Evolutionary conservation across 1,139 yeast species (phyloP).

Genomic region (Petasospora rhodanensis): DNA sequence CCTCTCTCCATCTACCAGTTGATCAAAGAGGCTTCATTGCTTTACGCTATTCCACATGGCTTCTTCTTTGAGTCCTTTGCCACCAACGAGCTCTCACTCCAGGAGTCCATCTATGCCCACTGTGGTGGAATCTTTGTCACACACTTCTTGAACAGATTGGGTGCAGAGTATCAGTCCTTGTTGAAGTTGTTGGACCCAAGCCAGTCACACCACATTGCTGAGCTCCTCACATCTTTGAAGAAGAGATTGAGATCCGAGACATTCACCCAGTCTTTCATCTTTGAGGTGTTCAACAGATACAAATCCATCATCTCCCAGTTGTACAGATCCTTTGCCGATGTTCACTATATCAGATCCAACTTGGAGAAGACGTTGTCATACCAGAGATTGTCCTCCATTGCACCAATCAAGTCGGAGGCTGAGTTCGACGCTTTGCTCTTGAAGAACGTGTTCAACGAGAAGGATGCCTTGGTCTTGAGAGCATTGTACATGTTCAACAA

Average conservation of each 20-base stretch:
- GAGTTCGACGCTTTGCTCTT: slow-evolving; percentile 69
- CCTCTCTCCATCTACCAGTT: slow-evolving; percentile 80
- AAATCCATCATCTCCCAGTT: slow-evolving; percentile 73
- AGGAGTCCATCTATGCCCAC: slow-evolving; percentile 92
- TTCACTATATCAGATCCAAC: slow-evolving; percentile 58
- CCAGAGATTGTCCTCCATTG: slow-evolving; percentile 76
- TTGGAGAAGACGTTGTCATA: slow-evolving; percentile 83
- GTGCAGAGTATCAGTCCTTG: slow-evolving; percentile 80
- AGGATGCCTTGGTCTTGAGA: slow-evolving; percentile 75
- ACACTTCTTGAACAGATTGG: slow-evolving; percentile 90
- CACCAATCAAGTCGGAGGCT: slow-evolving; percentile 69
- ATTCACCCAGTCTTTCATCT: slow-evolving; percentile 80
- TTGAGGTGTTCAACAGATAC: slow-evolving; percentile 69
- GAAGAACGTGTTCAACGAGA: slow-evolving; percentile 71
- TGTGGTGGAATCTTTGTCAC: slow-evolving; percentile 90
- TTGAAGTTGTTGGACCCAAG: slow-evolving; percentile 57
- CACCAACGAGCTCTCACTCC: slow-evolving; percentile 77
- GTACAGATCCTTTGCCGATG: slow-evolving; percentile 89
- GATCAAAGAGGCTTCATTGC: slow-evolving; percentile 87
- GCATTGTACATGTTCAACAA: slow-evolving; percentile 83
- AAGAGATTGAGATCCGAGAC: slow-evolving; percentile 92
- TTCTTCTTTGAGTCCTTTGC: slow-evolving; percentile 74
- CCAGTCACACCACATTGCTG: slow-evolving; percentile 51
- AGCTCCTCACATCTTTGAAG: slow-evolving; percentile 75
- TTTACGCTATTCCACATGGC: slow-evolving; percentile 88